Evolutionary conservation across 2,329 filamentous ascomycete genomes (phyloP).

Genomic region (Cladosporium sphaerospermum): DNA sequence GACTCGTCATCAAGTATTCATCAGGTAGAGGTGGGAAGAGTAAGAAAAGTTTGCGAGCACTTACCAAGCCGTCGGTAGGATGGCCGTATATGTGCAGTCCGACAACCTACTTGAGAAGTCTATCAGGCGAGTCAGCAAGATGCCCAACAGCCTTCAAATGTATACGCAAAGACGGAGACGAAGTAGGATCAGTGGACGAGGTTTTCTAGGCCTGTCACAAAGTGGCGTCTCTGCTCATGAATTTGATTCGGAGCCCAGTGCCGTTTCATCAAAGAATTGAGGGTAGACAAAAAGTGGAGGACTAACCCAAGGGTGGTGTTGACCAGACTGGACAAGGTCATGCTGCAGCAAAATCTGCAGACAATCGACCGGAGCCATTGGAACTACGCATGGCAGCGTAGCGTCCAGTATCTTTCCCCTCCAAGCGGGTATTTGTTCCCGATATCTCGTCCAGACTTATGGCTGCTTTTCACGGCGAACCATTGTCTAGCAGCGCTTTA

Average conservation of each 20-base stretch:
- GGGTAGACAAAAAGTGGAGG: background rate
- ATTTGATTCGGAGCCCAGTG: constrained; percentile 33
- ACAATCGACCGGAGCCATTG: too few relatives aligned
- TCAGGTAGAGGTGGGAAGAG: constrained; percentile 19
- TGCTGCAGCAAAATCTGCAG: too few relatives aligned
- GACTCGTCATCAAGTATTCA: constrained; percentile 36
- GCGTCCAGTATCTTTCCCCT: too few relatives aligned
- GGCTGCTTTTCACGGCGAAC: too few relatives aligned
- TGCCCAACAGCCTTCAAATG: constrained; percentile 1
- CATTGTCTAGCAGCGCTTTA: too few relatives aligned
- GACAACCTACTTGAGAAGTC: too few relatives aligned
- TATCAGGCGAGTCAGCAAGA: background rate
- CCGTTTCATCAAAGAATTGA: constrained; percentile 30
- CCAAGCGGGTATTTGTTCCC: too few relatives aligned
- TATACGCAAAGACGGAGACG: background rate
- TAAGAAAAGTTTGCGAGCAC: background rate
- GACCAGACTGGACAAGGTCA: too few relatives aligned
- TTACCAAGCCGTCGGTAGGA: background rate
- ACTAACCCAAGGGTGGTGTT: constrained; percentile 3
- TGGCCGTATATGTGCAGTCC: too few relatives aligned
- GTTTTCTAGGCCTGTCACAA: constrained; percentile 41
- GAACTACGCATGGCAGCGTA: too few relatives aligned
- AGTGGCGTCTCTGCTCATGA: constrained; percentile 31
- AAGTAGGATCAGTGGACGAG: constrained; percentile 35
- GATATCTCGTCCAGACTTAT: too few relatives aligned